Percentiles rank a stretch among this genome's conserved stretches.
These are phyloP conservation scores for Epichloe sp. DNA, from an alignment of 2,329 filamentous ascomycete species.

Conservation along the genomic window DNA sequence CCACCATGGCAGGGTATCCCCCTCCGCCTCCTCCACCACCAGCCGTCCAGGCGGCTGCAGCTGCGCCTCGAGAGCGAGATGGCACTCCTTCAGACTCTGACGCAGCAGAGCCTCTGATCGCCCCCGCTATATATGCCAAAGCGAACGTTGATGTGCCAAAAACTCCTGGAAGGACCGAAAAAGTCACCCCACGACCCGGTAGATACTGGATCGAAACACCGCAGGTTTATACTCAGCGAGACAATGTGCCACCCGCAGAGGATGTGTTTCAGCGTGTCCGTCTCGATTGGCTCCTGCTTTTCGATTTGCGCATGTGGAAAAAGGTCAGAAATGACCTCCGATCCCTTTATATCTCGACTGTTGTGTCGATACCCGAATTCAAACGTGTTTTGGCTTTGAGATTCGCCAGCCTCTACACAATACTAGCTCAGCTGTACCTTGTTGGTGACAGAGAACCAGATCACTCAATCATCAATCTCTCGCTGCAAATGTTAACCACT, in stretches of 20 bases:
- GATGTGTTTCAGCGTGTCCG: constrained; percentile 82
- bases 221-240: constrained; percentile 48
- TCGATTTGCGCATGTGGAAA: constrained; percentile 94
- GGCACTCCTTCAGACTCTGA: constrained; percentile 62
- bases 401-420: constrained; percentile 92
- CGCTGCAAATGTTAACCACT: constrained; percentile 89
- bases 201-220: constrained; percentile 82
- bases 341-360: constrained; percentile 89
- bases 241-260: constrained; percentile 59
- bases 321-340: constrained; percentile 81
- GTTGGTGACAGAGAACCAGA: constrained; percentile 94
- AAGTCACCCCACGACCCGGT: constrained; percentile 47
- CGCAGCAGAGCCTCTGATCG: constrained; percentile 50
- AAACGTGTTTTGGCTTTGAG: constrained; percentile 84
- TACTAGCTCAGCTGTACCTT: constrained; percentile 83
- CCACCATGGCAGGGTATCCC: constrained; percentile 62
- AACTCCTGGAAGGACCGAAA: constrained; percentile 51
- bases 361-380: constrained; percentile 90
- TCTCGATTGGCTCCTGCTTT: constrained; percentile 87
- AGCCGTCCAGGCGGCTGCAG: constrained; percentile 41
- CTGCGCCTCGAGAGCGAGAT: constrained; percentile 38
- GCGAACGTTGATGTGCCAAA: constrained; percentile 63
- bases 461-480: constrained; percentile 96
- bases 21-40: constrained; percentile 52
- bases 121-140: constrained; percentile 47